Evolutionary conservation across 257 asterid species (phyloP).

Genomic region (Galeopsis tetrahit): DNA sequence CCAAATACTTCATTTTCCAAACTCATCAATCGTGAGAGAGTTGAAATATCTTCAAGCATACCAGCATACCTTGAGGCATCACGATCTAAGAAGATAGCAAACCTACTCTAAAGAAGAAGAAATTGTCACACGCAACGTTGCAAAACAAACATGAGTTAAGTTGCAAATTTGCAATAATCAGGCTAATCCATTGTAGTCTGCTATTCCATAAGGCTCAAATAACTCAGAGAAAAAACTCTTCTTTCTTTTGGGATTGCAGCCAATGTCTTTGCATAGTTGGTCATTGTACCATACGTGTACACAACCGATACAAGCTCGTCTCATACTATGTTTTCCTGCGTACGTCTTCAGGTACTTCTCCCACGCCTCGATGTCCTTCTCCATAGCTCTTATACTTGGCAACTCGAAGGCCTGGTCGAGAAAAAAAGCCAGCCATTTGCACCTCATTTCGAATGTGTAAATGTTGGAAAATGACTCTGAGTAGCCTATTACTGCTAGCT

Average conservation of each 20-base stretch:
- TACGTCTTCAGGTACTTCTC: constrained; percentile 42
- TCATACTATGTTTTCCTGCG: constrained; percentile 27
- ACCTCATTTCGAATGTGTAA: constrained; percentile 46
- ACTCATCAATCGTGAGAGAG: too few species aligned
- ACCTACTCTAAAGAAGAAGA: too few species aligned
- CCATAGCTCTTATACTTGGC: constrained; percentile 47
- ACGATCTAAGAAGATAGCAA: too few species aligned
- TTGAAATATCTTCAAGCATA: too few species aligned
- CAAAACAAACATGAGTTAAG: neutral
- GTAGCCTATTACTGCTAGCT: constrained; percentile 58
- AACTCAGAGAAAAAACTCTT: constrained; percentile 49
- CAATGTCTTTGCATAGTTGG: constrained; percentile 60
- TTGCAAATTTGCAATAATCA: neutral
- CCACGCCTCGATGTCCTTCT: constrained; percentile 42
- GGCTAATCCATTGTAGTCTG: constrained; percentile 42
- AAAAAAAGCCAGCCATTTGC: constrained; percentile 43
- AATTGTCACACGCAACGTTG: too few species aligned
- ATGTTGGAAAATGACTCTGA: constrained; percentile 54
- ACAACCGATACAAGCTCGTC: constrained; percentile 47
- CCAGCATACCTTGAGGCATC: too few species aligned
- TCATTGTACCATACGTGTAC: constrained; percentile 59
- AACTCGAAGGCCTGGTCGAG: constrained; percentile 34
- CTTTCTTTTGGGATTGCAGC: constrained; percentile 59
- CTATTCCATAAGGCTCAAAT: constrained; percentile 50
- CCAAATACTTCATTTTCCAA: too few species aligned